phyloP scores from a whole-genome alignment of 768 basidiomycete genomes.

The Paxillus involutus region DNA sequence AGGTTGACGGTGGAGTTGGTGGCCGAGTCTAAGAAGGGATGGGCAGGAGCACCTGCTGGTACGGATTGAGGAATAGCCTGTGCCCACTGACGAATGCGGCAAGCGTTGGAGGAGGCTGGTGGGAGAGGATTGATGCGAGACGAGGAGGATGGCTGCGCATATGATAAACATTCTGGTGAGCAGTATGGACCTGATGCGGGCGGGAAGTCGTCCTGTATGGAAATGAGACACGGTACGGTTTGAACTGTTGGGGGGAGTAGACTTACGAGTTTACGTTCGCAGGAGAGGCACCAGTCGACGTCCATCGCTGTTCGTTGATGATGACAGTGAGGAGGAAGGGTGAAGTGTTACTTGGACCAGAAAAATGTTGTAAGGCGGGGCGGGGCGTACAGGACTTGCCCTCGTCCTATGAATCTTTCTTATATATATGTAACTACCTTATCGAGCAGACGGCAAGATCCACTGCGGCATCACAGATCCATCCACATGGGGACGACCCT shows the following conservation, averaged over 20 bases:
- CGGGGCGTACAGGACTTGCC: slow-evolving; percentile 15
- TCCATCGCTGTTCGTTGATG: slow-evolving; percentile 43
- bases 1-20: background rate
- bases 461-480: slow-evolving; percentile 16
- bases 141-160: slow-evolving; percentile 38
- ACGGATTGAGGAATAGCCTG: slow-evolving; percentile 30
- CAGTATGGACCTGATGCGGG: slow-evolving; percentile 50
- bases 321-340: background rate
- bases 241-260: background rate
- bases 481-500: slow-evolving; percentile 15
- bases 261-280: slow-evolving; percentile 59
- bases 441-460: slow-evolving; percentile 19
- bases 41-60: slow-evolving; percentile 29
- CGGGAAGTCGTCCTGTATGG: slow-evolving; percentile 20
- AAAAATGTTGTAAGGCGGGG: slow-evolving; percentile 21
- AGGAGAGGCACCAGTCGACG: slow-evolving; percentile 71
- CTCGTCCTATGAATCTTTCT: slow-evolving; percentile 11
- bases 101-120: background rate
- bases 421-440: slow-evolving; percentile 32
- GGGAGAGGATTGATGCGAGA: background rate
- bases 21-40: slow-evolving; percentile 25
- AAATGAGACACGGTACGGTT: background rate
- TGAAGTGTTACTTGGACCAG: background rate
- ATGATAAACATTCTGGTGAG: slow-evolving; percentile 43
- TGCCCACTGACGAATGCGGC: slow-evolving; percentile 30